Evolutionary conservation across 2,329 filamentous ascomycete species (phyloP), one percentile per base, ranked within the genome.

Genomic region (Teratosphaeria epicoccoides): DNA sequence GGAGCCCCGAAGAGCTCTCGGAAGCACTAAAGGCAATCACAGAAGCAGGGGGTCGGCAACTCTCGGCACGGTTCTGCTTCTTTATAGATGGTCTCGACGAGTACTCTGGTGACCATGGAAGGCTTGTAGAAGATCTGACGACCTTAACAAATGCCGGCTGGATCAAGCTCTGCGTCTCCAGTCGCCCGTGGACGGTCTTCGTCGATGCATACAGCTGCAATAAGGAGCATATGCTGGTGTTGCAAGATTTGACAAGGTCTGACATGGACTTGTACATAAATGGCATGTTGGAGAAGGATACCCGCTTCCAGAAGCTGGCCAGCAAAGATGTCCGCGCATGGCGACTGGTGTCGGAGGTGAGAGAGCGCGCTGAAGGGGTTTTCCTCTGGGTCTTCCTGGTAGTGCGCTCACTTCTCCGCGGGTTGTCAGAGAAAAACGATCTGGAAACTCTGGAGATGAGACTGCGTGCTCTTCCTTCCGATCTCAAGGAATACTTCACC

Each of bases 81-180:
- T 52, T 61, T 46, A 52, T 60, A 12, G 58, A 61, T 50, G 57
- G 55, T 4, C 49, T 59, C 12, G 57, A 59, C 37, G 54, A 59
- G 24, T 58, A 52, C 25, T n/a, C 49, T 12, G 55, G 55, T 26
- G 40, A 58, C 24, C 52, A 55, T 37, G 26, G 20, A 9, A 47
- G 47, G 9, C 29, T 56, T 2, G 28, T 52, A 5, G 33, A 51
- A 1, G 9, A 29, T 9, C 11, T 59, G 10, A 12, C 40, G 2
- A 25, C 29, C 5, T 25, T 57, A 3, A 33, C 44, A 7, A 20
- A 29, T 3, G 28, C 9, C 11, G 26, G 48, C 1, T 46, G 52
- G 29, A 47, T 60, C 24, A 60, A 60, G 46, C 28, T 60, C 14
- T 60, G 58, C 43, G 50, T 55, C 3, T 52, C 58, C 6, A 59